These are phyloP conservation scores for Spirogloea muscicola DNA, from an alignment of 139 green algal species.

Conservation along the genomic window DNA sequence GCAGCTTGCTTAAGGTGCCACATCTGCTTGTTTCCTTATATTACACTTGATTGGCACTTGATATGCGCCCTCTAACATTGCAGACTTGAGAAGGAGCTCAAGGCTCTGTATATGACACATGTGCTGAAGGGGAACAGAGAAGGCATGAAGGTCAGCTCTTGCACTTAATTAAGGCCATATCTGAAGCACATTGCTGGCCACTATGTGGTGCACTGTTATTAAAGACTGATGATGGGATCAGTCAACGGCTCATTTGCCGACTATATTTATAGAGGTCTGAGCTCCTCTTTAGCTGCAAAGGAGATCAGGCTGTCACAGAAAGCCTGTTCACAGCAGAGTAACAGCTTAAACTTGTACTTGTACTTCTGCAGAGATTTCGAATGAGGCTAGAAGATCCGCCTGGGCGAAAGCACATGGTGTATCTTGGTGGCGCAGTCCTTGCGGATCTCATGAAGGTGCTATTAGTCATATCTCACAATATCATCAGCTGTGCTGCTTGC, in stretches of 20 bases:
- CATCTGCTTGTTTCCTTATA: not conserved
- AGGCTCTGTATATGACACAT: conserved; percentile 17
- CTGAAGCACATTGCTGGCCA: no score
- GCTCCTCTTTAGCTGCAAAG: not conserved
- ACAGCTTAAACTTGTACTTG: not conserved
- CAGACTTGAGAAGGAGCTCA: conserved; percentile 68
- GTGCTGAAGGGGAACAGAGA: conserved; percentile 43
- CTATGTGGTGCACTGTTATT: conserved; percentile 7
- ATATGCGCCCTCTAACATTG: no score
- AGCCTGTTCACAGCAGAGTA: no score
- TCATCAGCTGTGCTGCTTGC: no score
- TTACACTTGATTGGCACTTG: no score
- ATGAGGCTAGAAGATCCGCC: conserved; percentile 69
- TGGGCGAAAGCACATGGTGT: conserved; percentile 71
- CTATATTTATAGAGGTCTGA: not conserved
- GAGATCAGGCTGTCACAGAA: not conserved
- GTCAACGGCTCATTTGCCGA: not conserved
- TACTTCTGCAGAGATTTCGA: conserved; percentile 57
- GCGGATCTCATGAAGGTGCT: conserved; percentile 77
- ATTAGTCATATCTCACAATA: no score
- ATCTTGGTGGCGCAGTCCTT: conserved; percentile 69
- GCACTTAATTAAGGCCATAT: no score
- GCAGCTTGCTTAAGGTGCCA: no score
- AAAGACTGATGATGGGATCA: no score
- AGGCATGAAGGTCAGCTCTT: conserved; percentile 32